Evolutionary conservation across 768 basidiomycete genomes (phyloP), one percentile per base, ranked within the genome.

Genomic region (Hydnomerulius pinastri): DNA sequence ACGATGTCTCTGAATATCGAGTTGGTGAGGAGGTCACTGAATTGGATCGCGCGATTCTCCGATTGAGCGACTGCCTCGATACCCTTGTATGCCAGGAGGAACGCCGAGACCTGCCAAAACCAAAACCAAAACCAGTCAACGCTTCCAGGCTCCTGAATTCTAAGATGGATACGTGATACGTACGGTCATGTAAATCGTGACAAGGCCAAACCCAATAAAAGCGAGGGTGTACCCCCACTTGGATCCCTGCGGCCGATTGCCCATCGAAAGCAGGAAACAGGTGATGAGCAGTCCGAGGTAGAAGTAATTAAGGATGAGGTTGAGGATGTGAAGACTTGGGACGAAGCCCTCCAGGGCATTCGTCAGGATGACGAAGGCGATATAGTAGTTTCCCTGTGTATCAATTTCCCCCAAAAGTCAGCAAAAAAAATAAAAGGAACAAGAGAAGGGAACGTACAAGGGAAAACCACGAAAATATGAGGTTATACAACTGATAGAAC

Each of bases 171-270:
- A 18, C 7, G 10, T 13, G 27, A 15, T 27, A 65, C 81, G 20
- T 43, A 92, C 87, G 45, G 93, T 92, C 96, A 99, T 98, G 64
- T 98, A 98, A n/a, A 93, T 67, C 27, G 96, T 98, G 56, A 99
- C 84, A 20, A 96, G 4, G 3, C 80, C 92, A 71, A 96, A 99
- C 1, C 92, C 91, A 25, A 96, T 64, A 61, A 98, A 85, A 24
- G 92, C 87, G 6, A 80, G 61, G 3, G 91, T 92, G 67, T 97
- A 99, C 6, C 82, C 83, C 81, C 85, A 84, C 67, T 91, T 94
- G 3, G 85, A 81, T 27, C 95, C 95, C 58, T 95, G 91, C 4
- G 95, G 95, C 10, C 96, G 74, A 65, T 98, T 98, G 0, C 95
- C 96, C 47, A 98, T 73, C 2, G 91, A 76, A 30, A 96, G 79